A percentile compares a stretch with the other conserved stretches of the same genome.
Conservation (phyloP, 2,329 filamentous ascomycete genomes). For the Exophiala lecanii-corni region DNA sequence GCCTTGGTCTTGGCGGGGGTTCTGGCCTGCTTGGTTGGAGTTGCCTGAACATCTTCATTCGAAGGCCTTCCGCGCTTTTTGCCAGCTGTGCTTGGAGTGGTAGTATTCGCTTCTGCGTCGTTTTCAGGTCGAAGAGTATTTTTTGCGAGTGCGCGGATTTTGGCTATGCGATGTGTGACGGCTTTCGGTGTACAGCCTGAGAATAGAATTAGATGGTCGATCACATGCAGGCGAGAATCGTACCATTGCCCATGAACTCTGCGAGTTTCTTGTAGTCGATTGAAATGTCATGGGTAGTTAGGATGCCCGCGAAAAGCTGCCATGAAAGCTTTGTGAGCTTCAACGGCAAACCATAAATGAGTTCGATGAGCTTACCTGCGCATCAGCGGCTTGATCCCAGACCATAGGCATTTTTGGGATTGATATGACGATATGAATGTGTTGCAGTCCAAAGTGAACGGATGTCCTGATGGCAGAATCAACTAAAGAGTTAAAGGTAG, state of each 20-base stretch:
- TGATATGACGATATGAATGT: neutral
- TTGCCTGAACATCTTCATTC: neutral
- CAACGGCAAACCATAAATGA: neutral
- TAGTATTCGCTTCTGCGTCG: neutral
- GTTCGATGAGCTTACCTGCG: conserved; percentile 9
- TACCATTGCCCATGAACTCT: conserved; percentile 9
- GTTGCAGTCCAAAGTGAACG: neutral
- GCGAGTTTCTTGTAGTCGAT: conserved; percentile 8
- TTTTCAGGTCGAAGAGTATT: neutral
- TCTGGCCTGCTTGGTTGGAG: neutral
- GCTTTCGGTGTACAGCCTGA: conserved; percentile 15
- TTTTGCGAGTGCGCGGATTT: conserved; percentile 2
- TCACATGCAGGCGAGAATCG: neutral
- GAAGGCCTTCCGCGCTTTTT: neutral
- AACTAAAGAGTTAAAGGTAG: neutral
- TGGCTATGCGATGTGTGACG: conserved; percentile 9
- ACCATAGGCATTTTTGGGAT: conserved; percentile 18
- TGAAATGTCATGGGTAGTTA: conserved; percentile 8
- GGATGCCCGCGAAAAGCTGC: conserved; percentile 11
- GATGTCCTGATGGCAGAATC: neutral
- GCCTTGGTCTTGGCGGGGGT: conserved; percentile 1
- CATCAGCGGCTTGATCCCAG: conserved; percentile 17
- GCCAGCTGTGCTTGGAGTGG: neutral
- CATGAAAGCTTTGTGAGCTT: conserved; percentile 1
- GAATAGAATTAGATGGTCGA: neutral